Evolutionary conservation across 805 yeast species (phyloP), one percentile per base, ranked within the genome.

Genomic region (Saturnispora diversa): DNA sequence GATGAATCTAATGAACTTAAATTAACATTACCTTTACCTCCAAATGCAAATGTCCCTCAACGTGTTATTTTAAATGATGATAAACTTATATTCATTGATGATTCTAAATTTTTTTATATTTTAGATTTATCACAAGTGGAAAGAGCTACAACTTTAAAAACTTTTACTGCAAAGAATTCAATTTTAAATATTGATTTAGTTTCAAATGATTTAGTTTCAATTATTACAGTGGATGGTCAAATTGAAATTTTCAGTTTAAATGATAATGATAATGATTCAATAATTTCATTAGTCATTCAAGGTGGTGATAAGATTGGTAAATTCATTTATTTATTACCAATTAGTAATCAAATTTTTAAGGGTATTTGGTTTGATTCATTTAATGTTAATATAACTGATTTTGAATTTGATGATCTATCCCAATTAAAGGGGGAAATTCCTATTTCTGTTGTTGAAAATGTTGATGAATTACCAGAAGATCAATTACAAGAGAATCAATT

Each of bases 321-420:
- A 13, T 39, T 40, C 15, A 33, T 38, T 12, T 40, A 40, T 7
- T 36, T 48, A 12, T 16, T 38, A 19, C 27, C 44, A 11, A 33
- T 31, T 21, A 28, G 13, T 7, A 24, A 34, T 10, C 40, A 32
- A 15, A 42, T 42, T n/a, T 46, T 38, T 19, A 48, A 40, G 15
- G 61, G 52, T 16, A 51, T 53, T 15, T 58, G 58, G 56, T 54
- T 47, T 37, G 59, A 56, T 40, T 54, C 55, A 3, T 52, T 43
- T 32, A 49, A 52, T 7, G 41, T 55, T 20, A 45, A 50, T 24
- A 45, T 51, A 17, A 50, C 55, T 3, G 52, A 50, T 33, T 66
- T 48, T 66, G 63, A 37, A 54, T 44, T 39, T 55, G 57, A 63
- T 54, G 45, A 58, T 50, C 19, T 59, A 44, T 43, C 55, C 52